Base-by-base conservation (phyloP, 2,329 filamentous ascomycete species). In the Fusarium phyllophilum region DNA sequence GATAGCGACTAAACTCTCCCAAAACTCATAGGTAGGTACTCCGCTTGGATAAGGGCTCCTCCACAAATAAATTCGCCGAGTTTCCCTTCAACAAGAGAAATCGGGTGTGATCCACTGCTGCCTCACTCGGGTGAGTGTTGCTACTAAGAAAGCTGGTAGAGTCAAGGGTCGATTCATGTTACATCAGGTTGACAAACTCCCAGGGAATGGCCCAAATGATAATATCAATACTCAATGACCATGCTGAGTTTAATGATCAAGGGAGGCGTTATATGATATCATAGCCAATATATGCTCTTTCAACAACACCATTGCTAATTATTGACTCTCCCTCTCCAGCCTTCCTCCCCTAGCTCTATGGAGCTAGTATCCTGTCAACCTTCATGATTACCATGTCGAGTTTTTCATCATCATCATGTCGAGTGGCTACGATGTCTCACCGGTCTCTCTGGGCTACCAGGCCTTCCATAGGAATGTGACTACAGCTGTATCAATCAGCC, bases 401-500 rank as follows among this genome's bases (percentile, higher is more conserved):
- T 26, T 42, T 26, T 46, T 51, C 22, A 29, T 34, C 11, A 33
- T 48, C 44, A 33, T 41, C 44, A 48, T 45, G 62, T 46, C 52
- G 68, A 66, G 67, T 66, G 71, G 68, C 49, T 66, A 75, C 57
- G 51, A 75, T 78, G 78, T 79, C 77, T 79, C 72, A 66, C 69
- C 36, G 26, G 33, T 36, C 41, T 73, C 54, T 69, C 54, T 36
- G 58, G 34, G 49, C 68, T 57, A 45, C 45, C 56, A 56, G 52
- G 58, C 77, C 75, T 74, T 66, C 52, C 68, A 55, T 59, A 74
- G 79, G 79, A 81, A 81, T 80, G 79, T 49, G 54, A 39, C 45
- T 29, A 62, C 57, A 55, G 68, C 59, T 39, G 71, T 75, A 60
- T 71, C 74, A 72, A 59, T 70, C 72, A 72, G 66, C 75, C 68